phyloP scores from a whole-genome alignment of 2,329 filamentous ascomycete genomes.

The Torrubiella hemipterigena region DNA sequence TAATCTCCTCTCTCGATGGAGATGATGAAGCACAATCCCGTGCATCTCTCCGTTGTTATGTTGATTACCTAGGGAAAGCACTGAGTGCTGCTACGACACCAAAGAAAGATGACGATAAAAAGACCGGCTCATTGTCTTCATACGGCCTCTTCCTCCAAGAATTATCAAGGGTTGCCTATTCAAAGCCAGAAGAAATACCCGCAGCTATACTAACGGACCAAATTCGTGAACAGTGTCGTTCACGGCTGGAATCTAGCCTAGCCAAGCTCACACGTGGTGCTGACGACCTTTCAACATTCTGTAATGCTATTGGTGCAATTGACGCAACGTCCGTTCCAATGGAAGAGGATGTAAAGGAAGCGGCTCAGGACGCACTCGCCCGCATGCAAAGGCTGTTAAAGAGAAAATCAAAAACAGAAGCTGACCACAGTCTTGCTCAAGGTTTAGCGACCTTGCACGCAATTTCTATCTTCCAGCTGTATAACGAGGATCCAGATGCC shows the following conservation, averaged over 20 bases:
- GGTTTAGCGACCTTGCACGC: conserved; percentile 74
- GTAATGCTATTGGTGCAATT: conserved; percentile 40
- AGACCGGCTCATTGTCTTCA: conserved; percentile 15
- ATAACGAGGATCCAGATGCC: conserved; percentile 80
- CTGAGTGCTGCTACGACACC: conserved; percentile 24
- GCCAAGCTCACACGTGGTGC: conserved; percentile 43
- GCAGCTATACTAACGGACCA: conserved; percentile 36
- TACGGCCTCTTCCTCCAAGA: conserved; percentile 34
- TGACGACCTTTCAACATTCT: conserved; percentile 40
- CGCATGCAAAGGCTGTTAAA: conserved; percentile 42
- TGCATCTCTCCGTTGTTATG: conserved; percentile 32
- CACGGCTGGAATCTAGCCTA: conserved; percentile 44
- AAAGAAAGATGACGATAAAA: conserved; percentile 11
- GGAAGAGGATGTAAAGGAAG: conserved; percentile 41
- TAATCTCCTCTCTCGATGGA: conserved; percentile 18
- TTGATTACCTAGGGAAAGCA: conserved; percentile 41
- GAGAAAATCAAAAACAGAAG: conserved; percentile 18
- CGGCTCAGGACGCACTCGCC: conserved; percentile 38
- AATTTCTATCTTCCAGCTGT: conserved; percentile 75
- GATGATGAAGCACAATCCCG: conserved; percentile 16
- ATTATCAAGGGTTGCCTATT: conserved; percentile 44
- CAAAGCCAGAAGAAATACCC: conserved; percentile 26
- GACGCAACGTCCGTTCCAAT: conserved; percentile 39
- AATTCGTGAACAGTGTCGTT: conserved; percentile 40
- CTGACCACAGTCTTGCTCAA: conserved; percentile 33